phyloP scores from a whole-genome alignment of 345 rosid species.

The Viola odorata region DNA sequence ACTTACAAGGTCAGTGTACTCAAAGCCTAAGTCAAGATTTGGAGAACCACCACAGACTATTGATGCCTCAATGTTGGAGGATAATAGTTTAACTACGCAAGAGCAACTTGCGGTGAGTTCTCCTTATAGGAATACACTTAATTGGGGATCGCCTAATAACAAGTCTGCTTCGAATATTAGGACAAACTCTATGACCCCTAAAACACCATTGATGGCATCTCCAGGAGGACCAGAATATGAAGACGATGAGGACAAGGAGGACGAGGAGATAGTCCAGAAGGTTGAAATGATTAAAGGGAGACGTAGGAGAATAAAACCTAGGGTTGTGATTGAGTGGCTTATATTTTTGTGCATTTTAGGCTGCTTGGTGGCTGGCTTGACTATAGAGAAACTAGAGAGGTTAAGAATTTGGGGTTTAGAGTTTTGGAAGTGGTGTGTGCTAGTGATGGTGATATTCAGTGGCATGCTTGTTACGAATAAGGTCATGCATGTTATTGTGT shows the following conservation, averaged over 20 bases:
- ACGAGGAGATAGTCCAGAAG: slow-evolving; percentile 49
- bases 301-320: slow-evolving; percentile 24
- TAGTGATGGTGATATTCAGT: slow-evolving; percentile 64
- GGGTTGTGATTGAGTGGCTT: slow-evolving; percentile 47
- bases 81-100: slow-evolving; percentile 21
- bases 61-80: slow-evolving; percentile 39
- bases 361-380: slow-evolving; percentile 56
- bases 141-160: slow-evolving; percentile 46
- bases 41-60: slow-evolving; percentile 45
- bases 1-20: slow-evolving; percentile 48
- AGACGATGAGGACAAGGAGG: slow-evolving; percentile 47
- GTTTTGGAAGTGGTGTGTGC: slow-evolving; percentile 81
- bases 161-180: slow-evolving; percentile 23
- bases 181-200: slow-evolving; percentile 33
- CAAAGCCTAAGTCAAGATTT: slow-evolving; percentile 83
- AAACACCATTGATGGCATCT: slow-evolving; percentile 32
- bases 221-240: slow-evolving; percentile 36
- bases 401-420: slow-evolving; percentile 46
- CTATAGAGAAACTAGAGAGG: slow-evolving; percentile 27
- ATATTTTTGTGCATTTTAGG: slow-evolving; percentile 31
- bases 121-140: slow-evolving; percentile 31
- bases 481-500: slow-evolving; percentile 68
- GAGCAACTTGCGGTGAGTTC: slow-evolving; percentile 37
- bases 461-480: slow-evolving; percentile 71
- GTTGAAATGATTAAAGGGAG: slow-evolving; percentile 43